Percentiles rank a stretch among this genome's conserved stretches.
phyloP scores from a whole-genome alignment of 192 early-diverging fungal species.

The Gryganskiella cystojenkinii region DNA sequence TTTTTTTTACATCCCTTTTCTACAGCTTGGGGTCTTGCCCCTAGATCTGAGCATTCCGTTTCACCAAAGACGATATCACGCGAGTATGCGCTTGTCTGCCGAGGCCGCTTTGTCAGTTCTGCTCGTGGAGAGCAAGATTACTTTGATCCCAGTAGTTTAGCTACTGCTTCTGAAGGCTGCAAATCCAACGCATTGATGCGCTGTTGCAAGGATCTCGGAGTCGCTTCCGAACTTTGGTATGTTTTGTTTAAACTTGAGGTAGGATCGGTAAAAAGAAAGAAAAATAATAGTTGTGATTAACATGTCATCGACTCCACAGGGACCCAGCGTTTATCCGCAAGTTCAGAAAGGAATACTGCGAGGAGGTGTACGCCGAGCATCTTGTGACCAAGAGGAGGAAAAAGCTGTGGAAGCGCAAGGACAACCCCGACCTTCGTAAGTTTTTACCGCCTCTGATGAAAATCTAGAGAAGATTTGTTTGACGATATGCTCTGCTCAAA shows the following conservation, averaged over 20 bases:
- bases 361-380: constrained; percentile 80
- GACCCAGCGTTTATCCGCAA: constrained; percentile 89
- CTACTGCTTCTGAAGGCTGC: constrained; percentile 88
- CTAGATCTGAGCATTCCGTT: constrained; percentile 89
- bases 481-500: too few relatives aligned
- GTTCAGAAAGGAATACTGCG: constrained; percentile 87
- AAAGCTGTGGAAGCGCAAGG: constrained; percentile 89
- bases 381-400: constrained; percentile 80
- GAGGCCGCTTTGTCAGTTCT: constrained; percentile 88
- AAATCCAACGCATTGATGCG: constrained; percentile 96
- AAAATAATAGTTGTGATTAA: background rate
- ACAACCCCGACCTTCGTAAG: constrained; percentile 49
- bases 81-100: constrained; percentile 91
- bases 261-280: background rate
- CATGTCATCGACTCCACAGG: constrained; percentile 46
- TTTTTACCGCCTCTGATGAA: background rate
- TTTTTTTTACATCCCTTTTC: background rate
- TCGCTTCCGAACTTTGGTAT: constrained; percentile 91
- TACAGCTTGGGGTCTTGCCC: constrained; percentile 83
- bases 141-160: constrained; percentile 78
- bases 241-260: background rate
- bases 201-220: constrained; percentile 96
- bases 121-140: constrained; percentile 96
- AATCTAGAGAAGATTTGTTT: too few relatives aligned
- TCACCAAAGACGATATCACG: constrained; percentile 81